Evolutionary conservation across 208 protist species (phyloP).

Genomic region (Leishmania aethiopica): DNA sequence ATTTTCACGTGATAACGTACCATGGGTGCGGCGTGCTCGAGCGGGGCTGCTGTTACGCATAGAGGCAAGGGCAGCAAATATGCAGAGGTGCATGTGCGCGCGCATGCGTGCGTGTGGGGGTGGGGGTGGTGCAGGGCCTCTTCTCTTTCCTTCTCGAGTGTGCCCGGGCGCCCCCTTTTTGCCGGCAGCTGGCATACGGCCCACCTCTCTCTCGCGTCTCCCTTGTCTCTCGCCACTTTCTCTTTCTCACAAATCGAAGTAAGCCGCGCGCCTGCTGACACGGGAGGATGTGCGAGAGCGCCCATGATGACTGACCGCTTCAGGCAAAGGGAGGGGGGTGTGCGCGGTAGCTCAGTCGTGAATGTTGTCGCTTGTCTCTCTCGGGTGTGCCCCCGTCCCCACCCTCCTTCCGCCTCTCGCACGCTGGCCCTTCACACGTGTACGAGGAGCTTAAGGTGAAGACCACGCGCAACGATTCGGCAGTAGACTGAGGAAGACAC

Average conservation of each 20-base stretch:
- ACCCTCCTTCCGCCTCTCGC: neutral
- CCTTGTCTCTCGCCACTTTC: neutral
- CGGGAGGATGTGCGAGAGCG: neutral
- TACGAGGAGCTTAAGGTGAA: neutral
- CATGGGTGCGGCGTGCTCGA: neutral
- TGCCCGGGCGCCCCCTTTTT: neutral
- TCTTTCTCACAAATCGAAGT: neutral
- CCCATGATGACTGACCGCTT: neutral
- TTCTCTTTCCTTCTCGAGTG: neutral
- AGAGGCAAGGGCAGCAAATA: neutral
- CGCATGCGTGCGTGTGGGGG: neutral
- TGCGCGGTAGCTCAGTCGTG: neutral
- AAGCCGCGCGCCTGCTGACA: neutral
- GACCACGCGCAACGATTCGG: neutral
- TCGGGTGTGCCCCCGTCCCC: neutral
- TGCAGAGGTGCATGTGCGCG: neutral
- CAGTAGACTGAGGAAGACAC: neutral
- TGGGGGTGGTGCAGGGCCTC: no score
- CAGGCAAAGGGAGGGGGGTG: neutral
- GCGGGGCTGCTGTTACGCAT: neutral
- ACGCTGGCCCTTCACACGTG: neutral
- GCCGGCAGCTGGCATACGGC: no score
- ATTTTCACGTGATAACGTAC: conserved; percentile 8
- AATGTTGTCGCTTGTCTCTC: neutral
- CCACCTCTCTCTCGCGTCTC: neutral